Percentiles rank a stretch among this genome's conserved stretches.
These are phyloP conservation scores for Paramecium biaurelia DNA, from an alignment of 73 alveolate species.

Conservation along the genomic window DNA sequence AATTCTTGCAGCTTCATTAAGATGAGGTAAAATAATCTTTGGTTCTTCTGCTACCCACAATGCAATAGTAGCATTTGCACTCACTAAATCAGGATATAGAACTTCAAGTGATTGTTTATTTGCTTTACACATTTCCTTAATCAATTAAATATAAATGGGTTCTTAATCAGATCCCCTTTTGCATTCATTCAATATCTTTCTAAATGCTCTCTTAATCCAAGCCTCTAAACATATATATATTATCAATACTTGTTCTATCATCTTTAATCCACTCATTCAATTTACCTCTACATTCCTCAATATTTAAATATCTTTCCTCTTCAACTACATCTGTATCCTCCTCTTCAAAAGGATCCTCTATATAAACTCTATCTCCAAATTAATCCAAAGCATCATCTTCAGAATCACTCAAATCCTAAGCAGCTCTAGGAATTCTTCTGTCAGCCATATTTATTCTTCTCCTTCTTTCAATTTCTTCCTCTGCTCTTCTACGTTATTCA, in stretches of 20 bases:
- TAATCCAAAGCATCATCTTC: conserved; percentile 50
- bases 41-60: conserved; percentile 98
- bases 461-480: conserved; percentile 81
- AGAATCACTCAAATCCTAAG: conserved; percentile 79
- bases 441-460: conserved; percentile 63
- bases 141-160: conserved; percentile 83
- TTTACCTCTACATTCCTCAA: conserved; percentile 95
- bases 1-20: conserved; percentile 94
- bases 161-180: background rate
- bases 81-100: conserved; percentile 77
- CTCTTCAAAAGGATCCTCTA: conserved; percentile 75
- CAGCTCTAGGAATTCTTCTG: conserved; percentile 85
- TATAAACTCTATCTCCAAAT: conserved; percentile 48
- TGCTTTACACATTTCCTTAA: conserved; percentile 93
- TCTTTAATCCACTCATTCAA: conserved; percentile 90
- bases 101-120: conserved; percentile 93
- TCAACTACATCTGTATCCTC: conserved; percentile 74
- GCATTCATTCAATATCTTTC: background rate
- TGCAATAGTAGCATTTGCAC: conserved; percentile 83
- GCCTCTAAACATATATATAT: background rate
- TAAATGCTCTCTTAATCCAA: conserved; percentile 39
- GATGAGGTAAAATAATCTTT: conserved; percentile 83
- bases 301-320: conserved; percentile 85
- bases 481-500: conserved; percentile 91
- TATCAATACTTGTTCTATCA: conserved; percentile 75